Evolutionary conservation across 306 rosid genomes (phyloP), one percentile per base, ranked within the genome.

Genomic region (Quercus aquifolioides): DNA sequence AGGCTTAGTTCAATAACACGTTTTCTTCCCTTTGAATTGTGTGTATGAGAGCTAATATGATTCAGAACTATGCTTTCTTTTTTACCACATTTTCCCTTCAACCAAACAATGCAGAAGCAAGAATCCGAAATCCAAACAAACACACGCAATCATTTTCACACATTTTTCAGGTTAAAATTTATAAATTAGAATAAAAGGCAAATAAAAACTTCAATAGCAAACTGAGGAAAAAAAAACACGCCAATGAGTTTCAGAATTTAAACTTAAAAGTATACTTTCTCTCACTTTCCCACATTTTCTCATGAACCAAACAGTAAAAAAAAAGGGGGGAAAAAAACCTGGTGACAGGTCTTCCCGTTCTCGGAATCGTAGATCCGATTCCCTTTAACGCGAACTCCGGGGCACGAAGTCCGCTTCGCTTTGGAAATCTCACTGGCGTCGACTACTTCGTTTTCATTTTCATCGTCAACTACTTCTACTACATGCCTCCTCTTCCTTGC

Each of bases 301-400:
- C 54, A 3, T 49, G 15, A 49, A 49, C 54, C 54, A 49, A 49
- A 12, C 54, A 12, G n/a, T 3, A 11, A 31, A 3, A 0, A 52
- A 5, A 43, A 2, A 73, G 55, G 30, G 30, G 38, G 62, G 25
- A 13, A 4, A 30, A 25, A 77, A n/a, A 88, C 89, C 85, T 86
- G 91, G 73, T 88, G 91, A 58, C 91, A 88, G 77, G 85, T 76
- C 71, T 74, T 83, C 4, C 91, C 91, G 30, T 79, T 73, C 68
- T 78, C 80, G 23, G 91, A 81, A 64, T 88, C 91, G 43, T 85
- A 83, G 60, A 78, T 78, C 57, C 85, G 81, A 59, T 83, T 81
- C 4, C 72, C 84, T 33, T 78, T 23, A 41, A 83, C 78, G 17
- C 87, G 89, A 81, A 85, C 84, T 55, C 85, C 86, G n/a, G 86